Evolutionary conservation across 1,284 basidiomycete genomes (phyloP).

Genomic region (Rhodofomes roseus): DNA sequence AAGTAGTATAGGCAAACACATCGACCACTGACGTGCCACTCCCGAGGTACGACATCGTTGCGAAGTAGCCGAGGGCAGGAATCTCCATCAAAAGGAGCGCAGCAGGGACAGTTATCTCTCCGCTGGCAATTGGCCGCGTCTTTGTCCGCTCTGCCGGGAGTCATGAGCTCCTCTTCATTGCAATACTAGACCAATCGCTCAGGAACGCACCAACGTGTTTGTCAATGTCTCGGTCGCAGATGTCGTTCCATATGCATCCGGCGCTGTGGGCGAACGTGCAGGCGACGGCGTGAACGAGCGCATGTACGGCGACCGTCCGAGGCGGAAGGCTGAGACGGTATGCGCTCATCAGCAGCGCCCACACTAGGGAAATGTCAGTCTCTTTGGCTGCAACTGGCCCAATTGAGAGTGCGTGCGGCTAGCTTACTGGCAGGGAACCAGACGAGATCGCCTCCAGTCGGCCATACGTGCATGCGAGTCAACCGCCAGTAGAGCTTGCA

Average conservation of each 20-base stretch:
- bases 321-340: slow-evolving; percentile 14
- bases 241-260: slow-evolving; percentile 35
- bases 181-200: not conserved
- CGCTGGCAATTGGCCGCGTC: slow-evolving; percentile 5
- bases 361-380: slow-evolving; percentile 17
- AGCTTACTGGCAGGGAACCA: slow-evolving; percentile 31
- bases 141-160: slow-evolving; percentile 20
- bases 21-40: slow-evolving; percentile 10
- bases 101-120: slow-evolving; percentile 1
- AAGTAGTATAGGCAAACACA: too few species aligned
- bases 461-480: slow-evolving; percentile 28
- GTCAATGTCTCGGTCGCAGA: slow-evolving; percentile 37
- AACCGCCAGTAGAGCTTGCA: slow-evolving; percentile 16
- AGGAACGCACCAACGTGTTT: slow-evolving; percentile 28
- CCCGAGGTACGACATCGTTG: slow-evolving; percentile 10
- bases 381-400: too few species aligned
- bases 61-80: not conserved
- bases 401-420: not conserved
- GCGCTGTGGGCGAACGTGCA: slow-evolving; percentile 28
- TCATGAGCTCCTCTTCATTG: too few species aligned
- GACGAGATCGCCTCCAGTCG: slow-evolving; percentile 27
- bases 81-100: not conserved
- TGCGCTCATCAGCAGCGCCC: slow-evolving; percentile 24
- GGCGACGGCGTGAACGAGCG: slow-evolving; percentile 18
- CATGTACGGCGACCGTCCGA: slow-evolving; percentile 12